Evolutionary conservation across 441 rosid genomes (phyloP), one percentile per base, ranked within the genome.

Genomic region (Brassica hybrid): DNA sequence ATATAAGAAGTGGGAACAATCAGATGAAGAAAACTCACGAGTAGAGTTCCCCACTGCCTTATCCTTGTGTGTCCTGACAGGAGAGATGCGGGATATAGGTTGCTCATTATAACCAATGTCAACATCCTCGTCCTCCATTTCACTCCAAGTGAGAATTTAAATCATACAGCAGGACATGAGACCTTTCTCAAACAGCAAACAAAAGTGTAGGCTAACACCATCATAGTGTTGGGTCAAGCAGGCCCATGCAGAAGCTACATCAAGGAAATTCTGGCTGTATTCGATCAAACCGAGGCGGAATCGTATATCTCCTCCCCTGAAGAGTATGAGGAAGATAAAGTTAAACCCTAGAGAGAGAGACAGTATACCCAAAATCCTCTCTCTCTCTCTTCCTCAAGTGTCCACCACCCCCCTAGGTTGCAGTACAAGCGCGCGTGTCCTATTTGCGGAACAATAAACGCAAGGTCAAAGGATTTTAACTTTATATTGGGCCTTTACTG

Each of bases 101-200:
- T 79, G 88, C 67, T 86, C 92, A n/a, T n/a, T n/a, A n/a, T n/a
- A n/a, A n/a, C n/a, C n/a, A 79, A 89, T 74, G 77, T 90, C 94
- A 68, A 89, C 82, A 77, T 84, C 94, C n/a, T n/a, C n/a, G n/a
- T n/a, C n/a, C n/a, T n/a, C n/a, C n/a, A n/a, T n/a, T n/a, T n/a
- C n/a, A n/a, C n/a, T 83, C 73, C 90, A 65, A 23, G 52, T 71
- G 61, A 65, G 36, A 60, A 8, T 23, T 19, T 6, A 34, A 27
- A 21, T 32, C 67, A 57, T 1, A 64, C 58, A 63, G 54, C 7
- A 38, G 38, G 38, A 18, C 66, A 64, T 34, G 17, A 4, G 25
- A 41, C n/a, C 8, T 32, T 63, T 18, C 56, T 21, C 34, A 52
- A 82, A 59, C 27, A 19, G 74, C 59, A 80, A 36, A 6, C 5